Conservation (phyloP, 345 rosid genomes). For the Angophora floribunda region DNA sequence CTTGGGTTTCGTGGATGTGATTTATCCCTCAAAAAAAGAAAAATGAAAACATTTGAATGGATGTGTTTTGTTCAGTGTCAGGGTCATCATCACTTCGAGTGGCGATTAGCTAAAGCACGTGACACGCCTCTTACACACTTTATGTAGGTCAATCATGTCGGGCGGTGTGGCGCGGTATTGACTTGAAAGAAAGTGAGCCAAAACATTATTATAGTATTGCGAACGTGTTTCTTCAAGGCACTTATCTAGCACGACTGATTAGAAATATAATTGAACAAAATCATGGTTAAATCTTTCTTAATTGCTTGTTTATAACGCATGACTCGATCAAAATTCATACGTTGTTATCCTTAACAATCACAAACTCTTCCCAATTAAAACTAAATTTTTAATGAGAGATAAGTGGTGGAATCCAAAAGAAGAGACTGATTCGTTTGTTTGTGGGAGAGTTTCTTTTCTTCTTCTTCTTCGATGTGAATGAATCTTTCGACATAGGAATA, state of each 20-base stretch:
- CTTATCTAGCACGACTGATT: background rate
- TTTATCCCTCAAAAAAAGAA: accelerated
- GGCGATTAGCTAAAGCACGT: background rate
- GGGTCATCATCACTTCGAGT: background rate
- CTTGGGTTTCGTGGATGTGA: background rate
- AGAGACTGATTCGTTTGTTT: background rate
- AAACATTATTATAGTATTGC: background rate
- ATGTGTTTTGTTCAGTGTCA: background rate
- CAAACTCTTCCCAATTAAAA: background rate
- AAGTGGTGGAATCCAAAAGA: background rate
- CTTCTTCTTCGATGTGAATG: background rate
- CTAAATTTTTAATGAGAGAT: background rate
- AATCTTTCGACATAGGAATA: background rate
- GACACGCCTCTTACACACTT: background rate
- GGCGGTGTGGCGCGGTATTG: background rate
- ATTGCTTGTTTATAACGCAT: background rate
- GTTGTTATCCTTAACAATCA: too few relatives aligned
- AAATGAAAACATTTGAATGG: background rate
- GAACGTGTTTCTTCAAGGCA: background rate
- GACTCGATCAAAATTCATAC: too few relatives aligned
- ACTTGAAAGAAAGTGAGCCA: background rate
- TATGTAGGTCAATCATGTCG: background rate
- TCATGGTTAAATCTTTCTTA: background rate
- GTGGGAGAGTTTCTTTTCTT: background rate
- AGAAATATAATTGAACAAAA: background rate